Evolutionary conservation across 495 filamentous ascomycete species (phyloP), one percentile per base, ranked within the genome.

Genomic region (Aspergillus baeticus): DNA sequence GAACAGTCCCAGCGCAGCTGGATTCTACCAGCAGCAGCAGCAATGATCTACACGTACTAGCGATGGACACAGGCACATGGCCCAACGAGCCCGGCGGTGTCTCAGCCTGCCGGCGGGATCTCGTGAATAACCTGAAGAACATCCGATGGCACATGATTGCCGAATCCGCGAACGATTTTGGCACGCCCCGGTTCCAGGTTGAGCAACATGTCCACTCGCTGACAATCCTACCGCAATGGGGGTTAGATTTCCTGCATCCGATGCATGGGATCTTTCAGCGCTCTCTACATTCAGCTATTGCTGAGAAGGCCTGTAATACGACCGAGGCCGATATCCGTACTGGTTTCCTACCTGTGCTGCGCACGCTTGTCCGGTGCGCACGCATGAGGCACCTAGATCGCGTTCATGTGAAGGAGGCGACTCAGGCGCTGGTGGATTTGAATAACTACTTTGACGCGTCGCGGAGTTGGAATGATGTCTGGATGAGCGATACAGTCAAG

Each of bases 1-100:
- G 69, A 2, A 73, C 71, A 0, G 49, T 63, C 61, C 55, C 58
- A 1, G 56, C 52, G 0, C 58, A 60, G 17, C 17, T 56, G 3
- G 52, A 60, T 23, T 62, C 67, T 41, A 62, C 56, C 2, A 82
- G 84, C 57, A 81, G 68, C 2, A 82, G 84, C 57, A 81, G 68
- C 6, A 72, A 80, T 13, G 8, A 29, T 29, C 77, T 87, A 5
- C 83, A 84, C 49, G 81, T 87, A 36, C 71, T 87, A 41, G 82
- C 83, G 34, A 76, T 80, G 23, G 84, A 87, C 57, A 84, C 77
- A 29, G 81, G 80, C 4, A 85, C 82, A 17, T 87, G 84, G 84
- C 84, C 84, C 4, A 84, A 85, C 52, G 80, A 84, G 54, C 80
- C 80, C 48, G 84, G 84, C 47, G 84, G 84, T 62, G 83, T 87